These are phyloP conservation scores for Cucurbita maxima DNA, from an alignment of 306 rosid genomes.

Conservation along the genomic window DNA sequence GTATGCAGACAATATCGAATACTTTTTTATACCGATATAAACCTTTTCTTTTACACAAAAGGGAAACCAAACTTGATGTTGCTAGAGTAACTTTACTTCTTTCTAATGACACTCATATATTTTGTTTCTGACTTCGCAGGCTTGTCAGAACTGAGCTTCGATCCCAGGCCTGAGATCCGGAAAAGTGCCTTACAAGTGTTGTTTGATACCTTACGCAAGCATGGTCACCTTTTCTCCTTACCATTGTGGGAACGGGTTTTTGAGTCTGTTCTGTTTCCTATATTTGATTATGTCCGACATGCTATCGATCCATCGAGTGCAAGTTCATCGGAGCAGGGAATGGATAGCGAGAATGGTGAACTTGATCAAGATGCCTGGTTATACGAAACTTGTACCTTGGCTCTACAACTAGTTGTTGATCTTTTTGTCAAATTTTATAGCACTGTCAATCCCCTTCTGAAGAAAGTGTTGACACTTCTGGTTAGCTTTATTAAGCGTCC, in stretches of 20 bases:
- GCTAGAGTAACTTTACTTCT: neutral
- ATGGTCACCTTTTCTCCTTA: slow-evolving; percentile 91
- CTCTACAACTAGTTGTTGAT: slow-evolving; percentile 91
- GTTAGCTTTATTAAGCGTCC: slow-evolving; percentile 92
- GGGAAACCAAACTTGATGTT: neutral
- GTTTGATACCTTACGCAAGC: slow-evolving; percentile 90
- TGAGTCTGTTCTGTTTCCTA: slow-evolving; percentile 91
- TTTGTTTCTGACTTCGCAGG: slow-evolving; percentile 38
- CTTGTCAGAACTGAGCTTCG: slow-evolving; percentile 96
- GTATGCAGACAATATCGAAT: neutral
- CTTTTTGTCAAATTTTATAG: slow-evolving; percentile 83
- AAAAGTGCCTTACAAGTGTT: slow-evolving; percentile 81
- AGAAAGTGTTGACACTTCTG: slow-evolving; percentile 73
- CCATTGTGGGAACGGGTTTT: slow-evolving; percentile 87
- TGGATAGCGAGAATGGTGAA: slow-evolving; percentile 37
- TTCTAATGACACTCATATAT: neutral
- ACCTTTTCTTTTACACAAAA: neutral
- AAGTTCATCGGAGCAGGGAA: slow-evolving; percentile 37
- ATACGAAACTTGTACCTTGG: slow-evolving; percentile 98
- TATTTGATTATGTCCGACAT: slow-evolving; percentile 91
- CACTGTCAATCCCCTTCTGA: slow-evolving; percentile 86
- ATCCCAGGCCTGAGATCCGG: slow-evolving; percentile 94
- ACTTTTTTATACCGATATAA: neutral
- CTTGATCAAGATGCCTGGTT: slow-evolving; percentile 94
- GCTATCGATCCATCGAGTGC: slow-evolving; percentile 89